phyloP scores from a whole-genome alignment of 116 monocot genomes.

The Posidonia oceanica region DNA sequence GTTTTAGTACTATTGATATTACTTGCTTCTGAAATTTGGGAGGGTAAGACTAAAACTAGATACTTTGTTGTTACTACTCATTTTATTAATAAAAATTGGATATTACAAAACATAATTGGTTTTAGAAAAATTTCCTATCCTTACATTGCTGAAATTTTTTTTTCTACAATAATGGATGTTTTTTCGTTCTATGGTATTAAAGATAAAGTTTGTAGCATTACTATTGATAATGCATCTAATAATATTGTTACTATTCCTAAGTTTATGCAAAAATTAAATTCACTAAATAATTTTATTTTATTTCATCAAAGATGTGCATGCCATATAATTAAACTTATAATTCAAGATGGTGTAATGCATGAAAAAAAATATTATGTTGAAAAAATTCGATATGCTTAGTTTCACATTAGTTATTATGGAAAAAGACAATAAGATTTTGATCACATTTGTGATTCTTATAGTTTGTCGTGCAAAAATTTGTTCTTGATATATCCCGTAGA shows the following conservation, averaged over 20 bases:
- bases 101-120: not conserved
- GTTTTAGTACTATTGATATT: too few relatives aligned
- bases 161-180: not conserved
- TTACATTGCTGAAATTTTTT: not conserved
- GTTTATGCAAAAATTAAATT: not conserved
- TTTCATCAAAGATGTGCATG: not conserved
- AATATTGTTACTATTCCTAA: not conserved
- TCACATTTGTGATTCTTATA: not conserved
- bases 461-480: not conserved
- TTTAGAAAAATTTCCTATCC: not conserved
- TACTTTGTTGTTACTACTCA: not conserved
- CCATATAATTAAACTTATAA: not conserved
- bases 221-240: too few relatives aligned
- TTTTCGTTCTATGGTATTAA: not conserved
- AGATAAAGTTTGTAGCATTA: not conserved
- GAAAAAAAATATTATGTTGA: not conserved
- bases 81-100: not conserved
- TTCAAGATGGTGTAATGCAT: not conserved
- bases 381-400: not conserved
- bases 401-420: not conserved
- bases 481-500: not conserved
- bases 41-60: not conserved
- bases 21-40: not conserved
- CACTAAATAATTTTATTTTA: not conserved
- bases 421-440: not conserved